Evolutionary conservation across 176 grass and related monocot genomes (phyloP), one percentile per base, ranked within the genome.

Genomic region (Oryza officinalis): DNA sequence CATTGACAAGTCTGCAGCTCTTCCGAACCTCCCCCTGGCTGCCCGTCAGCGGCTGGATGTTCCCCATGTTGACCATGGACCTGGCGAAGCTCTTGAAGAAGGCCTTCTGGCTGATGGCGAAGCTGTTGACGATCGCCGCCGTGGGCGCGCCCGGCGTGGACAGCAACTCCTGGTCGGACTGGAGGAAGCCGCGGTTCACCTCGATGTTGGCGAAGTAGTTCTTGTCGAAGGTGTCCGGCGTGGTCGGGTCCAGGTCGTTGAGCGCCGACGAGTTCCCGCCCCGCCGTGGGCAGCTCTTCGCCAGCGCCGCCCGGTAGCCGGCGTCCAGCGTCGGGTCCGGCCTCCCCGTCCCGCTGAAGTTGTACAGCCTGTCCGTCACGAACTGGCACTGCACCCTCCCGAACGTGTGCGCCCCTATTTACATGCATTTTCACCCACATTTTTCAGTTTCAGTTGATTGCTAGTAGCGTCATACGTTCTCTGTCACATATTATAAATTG

Each of bases 11-110:
- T 6, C 88, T 84, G 67, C 95, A 97, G 67, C 86, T 87, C 25
- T 22, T 89, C 67, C 95, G 86, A 13, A 97, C 45, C 90, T 97
- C 92, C 0, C 95, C 95, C 33, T 80, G 35, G 4, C 15, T 83
- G 15, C 92, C 92, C 27, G 90, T 94, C 12, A 97, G 60, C 47
- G 85, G 65, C 30, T 73, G 46, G 68, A 93, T 91, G 65, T 91
- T 97, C 23, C 95, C 92, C 95, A 98, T 98, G 13, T 75, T 90
- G 87, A 95, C 69, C 93, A 96, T 98, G 6, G 91, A 90, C 47
- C 15, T 59, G 1, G 85, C 86, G 43, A 98, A 98, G 71, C 74
- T 94, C 31, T 23, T 71, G 82, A 98, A 98, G 82, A 98, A 96
- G 17, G 63, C 70, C 73, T 71, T 71, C 89, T 98, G 87, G 79